Conservation (phyloP, 495 filamentous ascomycete species). For the Penicillium daleae region DNA sequence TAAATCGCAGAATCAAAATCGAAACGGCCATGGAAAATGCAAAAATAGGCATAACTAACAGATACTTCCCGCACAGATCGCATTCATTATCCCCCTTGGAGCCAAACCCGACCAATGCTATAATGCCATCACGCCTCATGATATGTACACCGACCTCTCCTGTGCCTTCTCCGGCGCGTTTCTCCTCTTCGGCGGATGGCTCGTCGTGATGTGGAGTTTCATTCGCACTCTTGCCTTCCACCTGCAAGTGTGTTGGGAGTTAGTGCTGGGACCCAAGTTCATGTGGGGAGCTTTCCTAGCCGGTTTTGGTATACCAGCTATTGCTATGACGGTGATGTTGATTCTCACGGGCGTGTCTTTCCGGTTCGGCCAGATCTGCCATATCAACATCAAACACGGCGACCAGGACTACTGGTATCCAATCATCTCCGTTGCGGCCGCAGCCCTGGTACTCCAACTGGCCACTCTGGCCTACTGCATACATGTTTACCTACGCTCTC, state of each 20-base stretch:
- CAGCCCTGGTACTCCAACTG: slow-evolving; percentile 81
- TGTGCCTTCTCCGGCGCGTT: slow-evolving; percentile 91
- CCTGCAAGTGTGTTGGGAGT: slow-evolving; percentile 97
- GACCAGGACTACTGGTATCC: slow-evolving; percentile 90
- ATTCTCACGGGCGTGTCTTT: slow-evolving; percentile 91
- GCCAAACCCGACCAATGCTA: slow-evolving; percentile 80
- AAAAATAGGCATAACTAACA: slow-evolving; percentile 14
- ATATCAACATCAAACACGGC: slow-evolving; percentile 85
- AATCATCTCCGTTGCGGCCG: slow-evolving; percentile 74
- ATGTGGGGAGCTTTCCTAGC: slow-evolving; percentile 81
- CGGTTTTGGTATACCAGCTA: slow-evolving; percentile 81
- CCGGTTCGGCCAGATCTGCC: slow-evolving; percentile 87
- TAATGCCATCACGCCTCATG: slow-evolving; percentile 89
- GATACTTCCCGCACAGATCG: slow-evolving; percentile 39
- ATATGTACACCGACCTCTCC: slow-evolving; percentile 78
- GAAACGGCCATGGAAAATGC: background rate
- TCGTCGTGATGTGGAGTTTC: slow-evolving; percentile 84
- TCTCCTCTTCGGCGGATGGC: slow-evolving; percentile 81
- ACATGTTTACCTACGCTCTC: slow-evolving; percentile 84
- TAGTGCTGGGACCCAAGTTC: slow-evolving; percentile 84
- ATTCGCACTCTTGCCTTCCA: slow-evolving; percentile 89
- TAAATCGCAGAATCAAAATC: slow-evolving; percentile 45
- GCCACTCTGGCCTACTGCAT: slow-evolving; percentile 90
- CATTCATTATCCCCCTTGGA: slow-evolving; percentile 89
- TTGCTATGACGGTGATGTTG: slow-evolving; percentile 73